These are phyloP conservation scores for Lasiosphaeria miniovina DNA, from an alignment of 495 filamentous ascomycete genomes.

Conservation along the genomic window DNA sequence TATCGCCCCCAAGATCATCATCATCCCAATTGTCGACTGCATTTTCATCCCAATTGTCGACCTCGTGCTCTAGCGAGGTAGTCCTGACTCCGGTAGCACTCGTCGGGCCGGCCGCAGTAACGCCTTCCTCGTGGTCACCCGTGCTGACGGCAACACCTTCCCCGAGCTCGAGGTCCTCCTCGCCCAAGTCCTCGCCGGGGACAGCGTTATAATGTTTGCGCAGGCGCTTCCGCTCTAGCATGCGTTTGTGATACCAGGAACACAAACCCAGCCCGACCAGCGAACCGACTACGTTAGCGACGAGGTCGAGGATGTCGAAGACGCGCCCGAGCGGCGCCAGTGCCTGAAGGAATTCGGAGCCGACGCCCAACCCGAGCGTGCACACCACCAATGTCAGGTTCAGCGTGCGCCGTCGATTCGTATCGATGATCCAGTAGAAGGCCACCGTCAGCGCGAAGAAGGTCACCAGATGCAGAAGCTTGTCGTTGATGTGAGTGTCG, in stretches of 20 bases:
- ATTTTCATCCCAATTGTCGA: conserved; percentile 85
- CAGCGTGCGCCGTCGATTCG: conserved; percentile 74
- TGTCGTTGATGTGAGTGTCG: conserved; percentile 66
- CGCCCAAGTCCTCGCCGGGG: conserved; percentile 46
- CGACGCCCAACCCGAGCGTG: conserved; percentile 69
- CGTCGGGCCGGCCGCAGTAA: conserved; percentile 30
- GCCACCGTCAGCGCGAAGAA: conserved; percentile 84
- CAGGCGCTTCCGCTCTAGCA: conserved; percentile 84
- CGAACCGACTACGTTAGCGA: conserved; percentile 84
- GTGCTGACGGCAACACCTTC: conserved; percentile 46
- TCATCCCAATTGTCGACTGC: conserved; percentile 71
- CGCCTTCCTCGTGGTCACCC: conserved; percentile 32
- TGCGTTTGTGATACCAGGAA: conserved; percentile 89
- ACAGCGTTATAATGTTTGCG: conserved; percentile 67
- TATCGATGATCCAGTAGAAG: conserved; percentile 98
- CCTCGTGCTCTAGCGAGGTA: conserved; percentile 62
- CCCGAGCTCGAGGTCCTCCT: conserved; percentile 56
- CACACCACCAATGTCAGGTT: conserved; percentile 82
- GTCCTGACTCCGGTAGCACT: not conserved
- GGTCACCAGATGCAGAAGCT: conserved; percentile 80
- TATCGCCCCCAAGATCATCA: conserved; percentile 47
- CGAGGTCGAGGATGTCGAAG: conserved; percentile 82
- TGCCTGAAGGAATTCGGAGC: conserved; percentile 81
- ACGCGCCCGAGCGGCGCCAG: conserved; percentile 74
- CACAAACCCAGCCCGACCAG: conserved; percentile 67